Evolutionary conservation across 2,329 filamentous ascomycete species (phyloP).

Genomic region (Fusarium sp.): DNA sequence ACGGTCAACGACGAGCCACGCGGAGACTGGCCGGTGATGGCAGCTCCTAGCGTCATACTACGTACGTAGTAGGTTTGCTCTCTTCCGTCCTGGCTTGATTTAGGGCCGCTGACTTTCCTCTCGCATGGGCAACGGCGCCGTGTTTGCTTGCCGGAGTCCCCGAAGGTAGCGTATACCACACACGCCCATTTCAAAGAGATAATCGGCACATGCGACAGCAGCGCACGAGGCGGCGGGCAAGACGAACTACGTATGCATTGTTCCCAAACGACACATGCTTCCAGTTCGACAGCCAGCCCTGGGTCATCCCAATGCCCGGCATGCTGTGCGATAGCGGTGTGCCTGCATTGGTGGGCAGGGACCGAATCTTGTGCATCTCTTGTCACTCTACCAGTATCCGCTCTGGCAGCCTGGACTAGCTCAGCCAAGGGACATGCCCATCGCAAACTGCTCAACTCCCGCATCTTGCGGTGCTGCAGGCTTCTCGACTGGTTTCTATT

Average conservation of each 20-base stretch:
- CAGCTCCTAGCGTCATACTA: slow-evolving; percentile 21
- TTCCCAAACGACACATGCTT: slow-evolving; percentile 4
- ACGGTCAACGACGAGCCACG: slow-evolving; percentile 32
- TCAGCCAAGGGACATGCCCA: slow-evolving; percentile 4
- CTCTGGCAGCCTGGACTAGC: background rate
- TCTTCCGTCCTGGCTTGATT: slow-evolving; percentile 14
- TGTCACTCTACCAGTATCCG: slow-evolving; percentile 5
- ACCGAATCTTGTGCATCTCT: slow-evolving; percentile 6
- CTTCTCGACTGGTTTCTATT: slow-evolving; percentile 18
- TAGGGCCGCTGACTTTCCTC: background rate
- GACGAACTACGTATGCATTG: slow-evolving; percentile 10
- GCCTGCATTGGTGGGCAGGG: slow-evolving; percentile 12
- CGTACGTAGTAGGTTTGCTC: slow-evolving; percentile 6
- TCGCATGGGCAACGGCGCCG: background rate
- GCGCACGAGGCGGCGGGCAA: background rate
- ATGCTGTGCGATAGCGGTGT: slow-evolving; percentile 7
- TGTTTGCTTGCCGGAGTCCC: slow-evolving; percentile 1
- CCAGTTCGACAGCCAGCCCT: background rate
- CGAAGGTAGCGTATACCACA: background rate
- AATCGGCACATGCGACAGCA: background rate
- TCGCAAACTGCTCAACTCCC: slow-evolving; percentile 6
- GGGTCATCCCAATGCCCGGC: background rate
- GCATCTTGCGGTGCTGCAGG: slow-evolving; percentile 15
- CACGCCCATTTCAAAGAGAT: background rate
- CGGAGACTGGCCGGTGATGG: slow-evolving; percentile 25